Evolutionary conservation across 768 basidiomycete species (phyloP), one percentile per base, ranked within the genome.

Genomic region (Pholiota conissans): DNA sequence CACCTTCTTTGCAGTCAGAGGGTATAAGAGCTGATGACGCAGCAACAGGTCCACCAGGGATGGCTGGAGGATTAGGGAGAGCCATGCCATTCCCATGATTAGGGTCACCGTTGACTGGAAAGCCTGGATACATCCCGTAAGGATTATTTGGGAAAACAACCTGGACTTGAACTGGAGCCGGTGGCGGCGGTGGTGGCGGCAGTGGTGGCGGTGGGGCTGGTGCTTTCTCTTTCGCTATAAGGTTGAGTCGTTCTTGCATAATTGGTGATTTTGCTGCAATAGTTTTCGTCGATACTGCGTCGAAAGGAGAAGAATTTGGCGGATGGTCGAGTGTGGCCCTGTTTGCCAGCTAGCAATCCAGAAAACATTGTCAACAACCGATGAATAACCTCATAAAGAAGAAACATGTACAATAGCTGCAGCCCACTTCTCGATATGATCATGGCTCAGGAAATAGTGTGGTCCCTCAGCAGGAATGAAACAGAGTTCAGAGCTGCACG

Each of bases 341-440:
- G 24, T 37, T 37, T 22, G 20, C 9, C 7, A 52, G 51, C 51
- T 52, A 39, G 7, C 27, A 14, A 40, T 20, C 10, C 18, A 22
- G 0, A 26, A 37, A n/a, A n/a, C n/a, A n/a, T n/a, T n/a, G n/a
- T n/a, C n/a, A n/a, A n/a, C n/a, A n/a, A n/a, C n/a, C n/a, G n/a
- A n/a, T n/a, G n/a, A n/a, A n/a, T n/a, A n/a, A n/a, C n/a, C n/a
- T n/a, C n/a, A n/a, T n/a, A n/a, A n/a, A 20, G 5, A 27, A 32
- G 26, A 8, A 35, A 16, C n/a, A 28, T 28, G 42, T 37, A 65
- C 62, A 40, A 62, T 62, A 0, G 61, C 63, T 1, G 61, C 51
- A 0, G 52, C 61, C 67, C 64, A 68, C 16, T 58, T 61, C 9
- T 63, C 51, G 6, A 64, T 18, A 3, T 61, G 61, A 3, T 58